Conservation (phyloP, 495 filamentous ascomycete genomes). For the Pseudomonodictys pantanalensis region DNA sequence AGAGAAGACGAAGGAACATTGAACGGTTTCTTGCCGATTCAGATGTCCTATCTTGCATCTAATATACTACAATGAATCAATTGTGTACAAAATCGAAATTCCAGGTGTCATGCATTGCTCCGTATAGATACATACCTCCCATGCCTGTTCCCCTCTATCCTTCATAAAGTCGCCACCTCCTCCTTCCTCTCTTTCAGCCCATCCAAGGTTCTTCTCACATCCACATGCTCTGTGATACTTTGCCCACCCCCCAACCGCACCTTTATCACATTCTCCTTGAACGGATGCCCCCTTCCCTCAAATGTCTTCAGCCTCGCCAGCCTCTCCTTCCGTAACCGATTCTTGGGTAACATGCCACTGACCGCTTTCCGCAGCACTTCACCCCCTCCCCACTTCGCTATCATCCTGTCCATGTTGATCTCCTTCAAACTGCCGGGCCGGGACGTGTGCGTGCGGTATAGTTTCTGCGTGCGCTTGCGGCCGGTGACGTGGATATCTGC, state of each 20-base stretch:
- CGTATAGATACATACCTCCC: not conserved
- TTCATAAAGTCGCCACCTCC: constrained; percentile 1
- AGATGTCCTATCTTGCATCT: no score
- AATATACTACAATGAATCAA: constrained; percentile 1
- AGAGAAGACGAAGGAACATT: constrained; percentile 61
- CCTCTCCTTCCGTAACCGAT: constrained; percentile 78
- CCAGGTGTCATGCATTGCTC: no score
- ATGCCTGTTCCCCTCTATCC: not conserved
- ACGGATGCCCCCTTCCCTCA: constrained; percentile 86
- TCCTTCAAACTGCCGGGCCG: constrained; percentile 79
- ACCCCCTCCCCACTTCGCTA: constrained; percentile 88
- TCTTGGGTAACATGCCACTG: constrained; percentile 97
- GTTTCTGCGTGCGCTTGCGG: constrained; percentile 88
- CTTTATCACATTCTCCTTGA: constrained; percentile 79
- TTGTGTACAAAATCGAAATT: no score
- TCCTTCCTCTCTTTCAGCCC: constrained; percentile 21
- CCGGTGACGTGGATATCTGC: constrained; percentile 82
- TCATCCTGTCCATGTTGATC: constrained; percentile 92
- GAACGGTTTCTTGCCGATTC: not conserved
- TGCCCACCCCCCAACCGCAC: constrained; percentile 44
- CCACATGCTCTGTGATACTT: constrained; percentile 41
- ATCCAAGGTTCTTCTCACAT: constrained; percentile 45
- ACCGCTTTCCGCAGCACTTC: constrained; percentile 92
- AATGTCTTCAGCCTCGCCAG: constrained; percentile 92
- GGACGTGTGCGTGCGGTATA: constrained; percentile 91